A percentile compares a stretch with the other conserved stretches of the same genome.
These are phyloP conservation scores for Lepraria neglecta DNA, from an alignment of 495 filamentous ascomycete species.

Conservation along the genomic window DNA sequence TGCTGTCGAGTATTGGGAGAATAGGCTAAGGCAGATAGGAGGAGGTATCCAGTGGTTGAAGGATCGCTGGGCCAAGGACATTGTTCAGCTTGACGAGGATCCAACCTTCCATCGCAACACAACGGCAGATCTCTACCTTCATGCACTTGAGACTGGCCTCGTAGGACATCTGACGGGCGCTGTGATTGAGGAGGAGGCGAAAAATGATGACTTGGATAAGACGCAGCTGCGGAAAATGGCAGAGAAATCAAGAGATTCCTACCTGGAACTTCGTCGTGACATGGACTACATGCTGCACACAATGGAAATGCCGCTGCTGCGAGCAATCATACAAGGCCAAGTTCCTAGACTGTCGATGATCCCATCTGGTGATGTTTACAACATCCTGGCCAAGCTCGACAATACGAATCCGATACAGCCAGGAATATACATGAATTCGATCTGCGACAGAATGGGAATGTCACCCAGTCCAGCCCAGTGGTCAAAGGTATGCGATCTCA, in stretches of 20 bases:
- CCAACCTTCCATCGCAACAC: neutral
- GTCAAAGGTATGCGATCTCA: neutral
- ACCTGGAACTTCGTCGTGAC: neutral
- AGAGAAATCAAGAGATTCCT: no score
- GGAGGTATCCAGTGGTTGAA: neutral
- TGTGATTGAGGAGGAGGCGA: neutral
- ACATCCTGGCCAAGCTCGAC: neutral
- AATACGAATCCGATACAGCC: neutral
- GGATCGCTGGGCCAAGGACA: neutral
- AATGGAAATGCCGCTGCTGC: neutral
- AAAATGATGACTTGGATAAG: no score
- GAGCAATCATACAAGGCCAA: neutral
- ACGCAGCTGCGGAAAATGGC: neutral
- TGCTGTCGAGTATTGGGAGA: conserved; percentile 2
- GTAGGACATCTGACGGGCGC: neutral
- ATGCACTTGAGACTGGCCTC: neutral
- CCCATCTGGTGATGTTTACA: neutral
- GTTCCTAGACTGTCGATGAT: neutral
- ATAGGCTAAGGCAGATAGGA: neutral
- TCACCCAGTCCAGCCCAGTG: conserved; percentile 4
- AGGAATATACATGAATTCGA: conserved; percentile 1
- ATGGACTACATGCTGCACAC: neutral
- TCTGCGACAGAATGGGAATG: conserved; percentile 4
- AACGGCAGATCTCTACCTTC: neutral
- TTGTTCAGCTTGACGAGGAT: neutral